Evolutionary conservation across 768 basidiomycete species (phyloP), one percentile per base, ranked within the genome.

Genomic region (Termitomyces sp.): DNA sequence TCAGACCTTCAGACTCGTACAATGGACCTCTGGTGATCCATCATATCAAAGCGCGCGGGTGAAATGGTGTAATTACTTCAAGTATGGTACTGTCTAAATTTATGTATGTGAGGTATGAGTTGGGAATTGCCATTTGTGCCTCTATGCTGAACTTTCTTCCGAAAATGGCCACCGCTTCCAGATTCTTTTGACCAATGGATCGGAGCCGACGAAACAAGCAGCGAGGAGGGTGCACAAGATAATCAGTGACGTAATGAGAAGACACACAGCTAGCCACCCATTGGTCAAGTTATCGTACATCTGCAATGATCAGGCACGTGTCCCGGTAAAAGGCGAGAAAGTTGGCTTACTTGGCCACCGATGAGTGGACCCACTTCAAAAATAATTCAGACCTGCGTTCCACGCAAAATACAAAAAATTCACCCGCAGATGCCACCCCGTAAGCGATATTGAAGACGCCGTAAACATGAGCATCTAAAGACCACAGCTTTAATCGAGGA

Each of bases 381-480:
- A 64, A 61, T 32, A 49, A 42, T 68, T 35, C 20, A 28, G 44
- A 40, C 65, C 48, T 18, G 49, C 20, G 45, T 18, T 44, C 33
- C 24, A 53, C 42, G 42, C 18, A 55, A 39, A 52, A 15, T 40
- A 16, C 18, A 32, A 36, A 57, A 13, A 18, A 74, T 82, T 70
- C 65, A 89, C 89, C 68, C 50, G 83, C 74, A 38, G 85, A 81
- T 35, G 88, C 90, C 59, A 88, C 69, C 1, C 87, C 89, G 62
- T 85, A 90, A 3, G 84, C 84, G 12, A 91, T 68, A 73, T 91
- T 92, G 69, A 90, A 90, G 0, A 84, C 86, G 4, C 85, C 90
- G 66, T 90, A 92, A 3, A 89, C 79, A 66, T 91, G 89, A 0
- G 82, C 90, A 71, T 88, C 90, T 91, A 65, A 33, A 45, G 22